A percentile compares a stretch with the other conserved stretches of the same genome.
These are phyloP conservation scores for Claviceps fusiformis DNA, from an alignment of 2,329 filamentous ascomycete genomes.

Conservation along the genomic window DNA sequence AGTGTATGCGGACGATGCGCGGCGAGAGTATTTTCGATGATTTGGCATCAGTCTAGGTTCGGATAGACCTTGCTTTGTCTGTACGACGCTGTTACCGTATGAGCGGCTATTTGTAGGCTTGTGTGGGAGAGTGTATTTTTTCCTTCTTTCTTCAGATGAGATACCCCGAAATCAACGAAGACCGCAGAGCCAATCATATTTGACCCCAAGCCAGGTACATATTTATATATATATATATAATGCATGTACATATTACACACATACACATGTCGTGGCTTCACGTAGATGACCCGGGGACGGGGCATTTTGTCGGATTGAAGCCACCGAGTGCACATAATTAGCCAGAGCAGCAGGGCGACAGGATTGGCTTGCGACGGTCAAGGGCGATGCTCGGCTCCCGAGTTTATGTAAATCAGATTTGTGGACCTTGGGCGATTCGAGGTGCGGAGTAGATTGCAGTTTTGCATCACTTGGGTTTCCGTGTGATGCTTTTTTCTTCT, in stretches of 20 bases:
- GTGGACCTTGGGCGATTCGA: too few relatives aligned
- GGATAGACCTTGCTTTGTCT: neutral
- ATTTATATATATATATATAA: neutral
- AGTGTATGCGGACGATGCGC: slow-evolving; percentile 29
- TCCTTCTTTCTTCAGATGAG: neutral
- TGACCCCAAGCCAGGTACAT: neutral
- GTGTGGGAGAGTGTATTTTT: neutral
- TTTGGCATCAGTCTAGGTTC: neutral
- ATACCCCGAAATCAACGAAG: neutral
- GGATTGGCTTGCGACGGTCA: too few relatives aligned
- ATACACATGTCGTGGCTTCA: neutral
- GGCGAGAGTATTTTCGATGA: slow-evolving; percentile 23
- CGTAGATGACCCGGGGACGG: neutral
- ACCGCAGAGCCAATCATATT: neutral
- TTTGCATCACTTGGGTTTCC: too few relatives aligned
- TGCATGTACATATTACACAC: neutral
- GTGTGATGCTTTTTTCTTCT: too few relatives aligned
- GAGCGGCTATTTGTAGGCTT: neutral
- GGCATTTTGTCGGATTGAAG: neutral
- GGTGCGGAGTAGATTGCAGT: too few relatives aligned
- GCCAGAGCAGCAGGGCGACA: too few relatives aligned
- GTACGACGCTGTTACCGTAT: neutral
- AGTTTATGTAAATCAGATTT: too few relatives aligned
- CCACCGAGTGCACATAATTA: too few relatives aligned
- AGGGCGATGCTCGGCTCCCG: too few relatives aligned